Base-by-base conservation (phyloP, 192 early-diverging fungal species). In the Backusella sp. region DNA sequence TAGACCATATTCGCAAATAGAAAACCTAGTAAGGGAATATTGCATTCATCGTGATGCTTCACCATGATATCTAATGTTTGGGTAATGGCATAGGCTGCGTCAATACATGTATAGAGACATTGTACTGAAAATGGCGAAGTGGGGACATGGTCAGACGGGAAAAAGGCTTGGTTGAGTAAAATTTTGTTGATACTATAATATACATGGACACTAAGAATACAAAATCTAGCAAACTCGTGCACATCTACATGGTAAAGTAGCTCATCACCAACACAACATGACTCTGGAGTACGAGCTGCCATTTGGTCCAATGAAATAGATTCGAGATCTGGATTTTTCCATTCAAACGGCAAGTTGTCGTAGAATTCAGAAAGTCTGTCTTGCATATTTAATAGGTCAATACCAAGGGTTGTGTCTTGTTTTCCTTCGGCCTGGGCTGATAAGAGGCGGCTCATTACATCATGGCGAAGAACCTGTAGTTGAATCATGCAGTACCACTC, bases 101-200 rank as follows among this genome's bases (percentile, higher is more conserved):
- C 75, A 35, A 83, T 74, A 56, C 77, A 83, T 2, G 71, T 74
- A 32, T 76, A 46, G 28, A 83, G 78, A 52, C 75, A 76, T 21
- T 83, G 78, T 21, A 83, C n/a, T 7, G 82, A 72, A 68, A 83
- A 79, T 14, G 56, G 35, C 12, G 75, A 68, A 21, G 67, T 72
- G 0, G 82, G 82, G 23, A 79, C 56, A 53, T 68, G 78, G 28
- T 83, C 78, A 6, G 82, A 75, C 2, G 82, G 69, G 73, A 83
- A 83, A 41, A 83, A 83, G 7, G 82, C 56, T 53, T 79, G 77
- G 68, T 83, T 74, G 8, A 83, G 62, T 0, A 83, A 72, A 32
- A 83, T 83, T 39, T 76, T 74, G 74, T 83, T 83, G 68, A 83
- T 79, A 59, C 79, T 70, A 71, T 79, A 83, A 53, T 77, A 73